Evolutionary conservation across 768 basidiomycete genomes (phyloP).

Genomic region (Favolaschia claudopus): DNA sequence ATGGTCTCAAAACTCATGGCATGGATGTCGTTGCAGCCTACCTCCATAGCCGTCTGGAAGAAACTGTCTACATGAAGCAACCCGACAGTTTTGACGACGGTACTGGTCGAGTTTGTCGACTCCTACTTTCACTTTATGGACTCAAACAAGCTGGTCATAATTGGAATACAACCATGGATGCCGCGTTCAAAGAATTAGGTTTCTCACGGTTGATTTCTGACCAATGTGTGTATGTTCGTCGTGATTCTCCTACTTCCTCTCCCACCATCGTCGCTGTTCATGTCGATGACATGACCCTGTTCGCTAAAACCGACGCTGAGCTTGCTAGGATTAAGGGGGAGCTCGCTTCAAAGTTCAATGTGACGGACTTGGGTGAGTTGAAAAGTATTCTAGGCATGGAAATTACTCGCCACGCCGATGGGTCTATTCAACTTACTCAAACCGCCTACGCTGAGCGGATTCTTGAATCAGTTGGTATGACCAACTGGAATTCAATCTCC

Average conservation of each 20-base stretch:
- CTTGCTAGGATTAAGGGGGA: conserved; percentile 10
- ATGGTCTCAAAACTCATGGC: conserved; percentile 36
- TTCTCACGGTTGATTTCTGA: conserved; percentile 2
- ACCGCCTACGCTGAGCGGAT: conserved; percentile 20
- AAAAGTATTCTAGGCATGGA: conserved; percentile 33
- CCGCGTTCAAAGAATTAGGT: background rate
- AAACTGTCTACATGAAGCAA: conserved; percentile 43
- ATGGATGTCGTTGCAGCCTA: conserved; percentile 40
- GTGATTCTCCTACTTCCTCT: background rate
- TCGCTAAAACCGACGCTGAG: conserved; percentile 1
- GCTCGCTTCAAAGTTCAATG: conserved; percentile 21
- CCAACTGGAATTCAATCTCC: conserved; percentile 7
- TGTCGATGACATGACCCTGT: conserved; percentile 31
- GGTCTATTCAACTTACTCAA: conserved; percentile 26
- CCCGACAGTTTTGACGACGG: conserved; percentile 33
- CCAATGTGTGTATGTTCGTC: conserved; percentile 11
- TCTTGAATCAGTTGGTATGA: conserved; percentile 20
- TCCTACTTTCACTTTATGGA: conserved; percentile 7
- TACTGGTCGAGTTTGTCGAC: conserved; percentile 19
- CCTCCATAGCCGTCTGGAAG: conserved; percentile 37
- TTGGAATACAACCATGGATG: conserved; percentile 23
- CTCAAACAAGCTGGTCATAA: conserved; percentile 33
- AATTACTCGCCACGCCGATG: conserved; percentile 6
- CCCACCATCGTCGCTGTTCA: conserved; percentile 16
- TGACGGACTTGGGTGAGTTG: conserved; percentile 22